These are phyloP conservation scores for Boletus eberwhitei DNA, from an alignment of 768 basidiomycete genomes.

Conservation along the genomic window DNA sequence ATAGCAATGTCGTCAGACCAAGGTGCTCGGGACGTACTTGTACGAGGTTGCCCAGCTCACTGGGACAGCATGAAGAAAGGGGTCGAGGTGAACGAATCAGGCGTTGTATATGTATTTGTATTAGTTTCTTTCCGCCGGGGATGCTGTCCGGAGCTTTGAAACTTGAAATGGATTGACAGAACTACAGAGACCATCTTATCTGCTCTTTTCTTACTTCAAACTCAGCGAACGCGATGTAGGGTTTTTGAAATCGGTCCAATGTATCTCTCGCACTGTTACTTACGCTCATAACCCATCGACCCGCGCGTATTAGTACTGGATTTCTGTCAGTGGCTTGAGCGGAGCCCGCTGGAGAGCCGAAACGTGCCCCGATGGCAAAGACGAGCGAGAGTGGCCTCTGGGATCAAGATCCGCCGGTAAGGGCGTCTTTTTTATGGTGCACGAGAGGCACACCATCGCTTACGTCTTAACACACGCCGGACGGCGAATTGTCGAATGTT, in stretches of 20 bases:
- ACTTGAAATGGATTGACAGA: neutral
- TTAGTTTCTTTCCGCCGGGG: neutral
- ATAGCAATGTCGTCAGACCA: slow-evolving; percentile 21
- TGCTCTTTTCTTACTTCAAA: slow-evolving; percentile 8
- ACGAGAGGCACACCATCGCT: slow-evolving; percentile 10
- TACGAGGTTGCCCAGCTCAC: slow-evolving; percentile 29
- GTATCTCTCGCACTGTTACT: neutral
- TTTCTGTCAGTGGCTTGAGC: neutral
- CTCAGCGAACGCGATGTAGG: slow-evolving; percentile 18
- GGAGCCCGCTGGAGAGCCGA: neutral
- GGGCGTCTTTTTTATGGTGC: neutral
- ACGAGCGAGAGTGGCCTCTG: slow-evolving; percentile 11
- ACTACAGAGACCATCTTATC: no score
- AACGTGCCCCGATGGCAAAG: slow-evolving; percentile 11
- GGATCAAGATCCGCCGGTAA: slow-evolving; percentile 19
- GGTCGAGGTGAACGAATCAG: neutral
- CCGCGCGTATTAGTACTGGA: neutral
- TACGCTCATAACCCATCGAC: neutral
- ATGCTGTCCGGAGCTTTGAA: neutral
- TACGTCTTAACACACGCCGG: slow-evolving; percentile 3
- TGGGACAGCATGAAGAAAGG: slow-evolving; percentile 10
- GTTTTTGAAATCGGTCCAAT: neutral
- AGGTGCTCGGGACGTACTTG: slow-evolving; percentile 32
- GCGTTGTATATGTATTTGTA: neutral
- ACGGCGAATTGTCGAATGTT: neutral